Evolutionary conservation across 805 yeast species (phyloP).

Genomic region (Candida coleopterorum): DNA sequence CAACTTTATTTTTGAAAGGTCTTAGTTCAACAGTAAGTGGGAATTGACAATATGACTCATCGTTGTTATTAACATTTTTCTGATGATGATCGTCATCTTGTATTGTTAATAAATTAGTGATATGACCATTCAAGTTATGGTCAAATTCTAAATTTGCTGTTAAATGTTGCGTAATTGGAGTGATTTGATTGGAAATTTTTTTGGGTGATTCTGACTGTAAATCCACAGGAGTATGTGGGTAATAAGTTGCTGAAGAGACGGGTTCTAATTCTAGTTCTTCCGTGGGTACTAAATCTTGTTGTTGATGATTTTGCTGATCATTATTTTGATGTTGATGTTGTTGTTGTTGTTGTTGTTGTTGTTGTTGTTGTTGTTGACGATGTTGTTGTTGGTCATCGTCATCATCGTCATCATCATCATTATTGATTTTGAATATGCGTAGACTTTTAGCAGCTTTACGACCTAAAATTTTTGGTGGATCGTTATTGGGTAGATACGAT

Average conservation of each 20-base stretch:
- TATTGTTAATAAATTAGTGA: slow-evolving; percentile 18
- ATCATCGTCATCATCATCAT: slow-evolving; percentile 9
- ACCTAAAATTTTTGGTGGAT: slow-evolving; percentile 28
- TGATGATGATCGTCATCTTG: slow-evolving; percentile 8
- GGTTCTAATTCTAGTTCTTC: slow-evolving; percentile 41
- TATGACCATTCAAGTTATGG: slow-evolving; percentile 24
- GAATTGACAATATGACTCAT: slow-evolving; percentile 20
- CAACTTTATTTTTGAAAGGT: slow-evolving; percentile 91
- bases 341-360: neutral
- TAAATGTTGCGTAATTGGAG: slow-evolving; percentile 31
- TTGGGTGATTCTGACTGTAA: neutral
- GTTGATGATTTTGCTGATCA: neutral
- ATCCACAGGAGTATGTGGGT: slow-evolving; percentile 53
- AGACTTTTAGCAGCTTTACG: slow-evolving; percentile 57
- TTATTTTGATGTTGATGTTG: neutral
- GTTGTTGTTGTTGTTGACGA: slow-evolving; percentile 7
- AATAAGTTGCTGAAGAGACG: slow-evolving; percentile 64
- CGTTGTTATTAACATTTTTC: no score
- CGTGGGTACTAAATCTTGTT: neutral
- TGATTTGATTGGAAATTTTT: slow-evolving; percentile 6
- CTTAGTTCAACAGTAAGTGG: slow-evolving; percentile 83
- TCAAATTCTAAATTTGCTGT: slow-evolving; percentile 50
- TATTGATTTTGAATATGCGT: slow-evolving; percentile 43
- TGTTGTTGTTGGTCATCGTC: slow-evolving; percentile 10
- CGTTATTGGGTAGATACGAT: slow-evolving; percentile 1